A percentile compares a stretch with the other conserved stretches of the same genome.
Conservation (phyloP, 2,329 filamentous ascomycete genomes). For the Cladosporium halotolerans region DNA sequence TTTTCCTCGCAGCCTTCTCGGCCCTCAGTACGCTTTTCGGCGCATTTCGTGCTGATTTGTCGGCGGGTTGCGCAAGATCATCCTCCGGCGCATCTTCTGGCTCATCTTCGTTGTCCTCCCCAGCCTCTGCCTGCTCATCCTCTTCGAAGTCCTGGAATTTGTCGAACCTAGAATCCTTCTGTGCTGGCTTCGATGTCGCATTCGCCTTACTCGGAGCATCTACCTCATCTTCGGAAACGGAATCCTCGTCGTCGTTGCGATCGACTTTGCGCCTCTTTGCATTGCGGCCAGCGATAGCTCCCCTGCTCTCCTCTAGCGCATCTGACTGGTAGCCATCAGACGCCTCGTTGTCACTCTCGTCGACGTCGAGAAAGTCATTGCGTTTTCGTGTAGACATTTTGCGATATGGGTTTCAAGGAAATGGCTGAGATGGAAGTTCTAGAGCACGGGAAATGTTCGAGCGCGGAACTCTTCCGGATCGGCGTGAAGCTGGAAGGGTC, state of each 20-base stretch:
- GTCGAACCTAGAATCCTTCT: constrained; percentile 12
- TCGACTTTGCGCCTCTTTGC: constrained; percentile 60
- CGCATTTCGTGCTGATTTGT: constrained; percentile 30
- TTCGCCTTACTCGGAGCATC: constrained; percentile 14
- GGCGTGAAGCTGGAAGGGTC: too few species aligned
- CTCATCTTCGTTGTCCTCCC: constrained; percentile 20
- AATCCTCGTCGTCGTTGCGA: constrained; percentile 35
- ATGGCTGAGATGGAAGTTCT: background rate
- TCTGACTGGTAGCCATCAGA: constrained; percentile 60
- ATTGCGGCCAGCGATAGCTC: constrained; percentile 40
- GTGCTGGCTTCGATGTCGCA: constrained; percentile 11
- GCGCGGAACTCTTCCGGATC: too few species aligned
- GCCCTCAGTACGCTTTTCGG: constrained; percentile 64
- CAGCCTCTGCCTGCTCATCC: constrained; percentile 19
- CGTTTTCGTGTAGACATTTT: constrained; percentile 62
- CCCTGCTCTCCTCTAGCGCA: constrained; percentile 59
- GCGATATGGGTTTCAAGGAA: background rate
- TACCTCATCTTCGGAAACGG: constrained; percentile 12
- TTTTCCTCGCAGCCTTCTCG: constrained; percentile 61
- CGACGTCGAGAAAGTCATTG: constrained; percentile 62
- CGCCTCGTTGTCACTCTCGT: constrained; percentile 38
- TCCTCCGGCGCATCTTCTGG: constrained; percentile 11
- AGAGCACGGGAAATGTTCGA: background rate
- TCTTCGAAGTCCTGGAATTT: constrained; percentile 21
- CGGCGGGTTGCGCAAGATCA: constrained; percentile 1